Conservation (phyloP, 2,329 filamentous ascomycete genomes). For the Raffaelea arxii region DNA sequence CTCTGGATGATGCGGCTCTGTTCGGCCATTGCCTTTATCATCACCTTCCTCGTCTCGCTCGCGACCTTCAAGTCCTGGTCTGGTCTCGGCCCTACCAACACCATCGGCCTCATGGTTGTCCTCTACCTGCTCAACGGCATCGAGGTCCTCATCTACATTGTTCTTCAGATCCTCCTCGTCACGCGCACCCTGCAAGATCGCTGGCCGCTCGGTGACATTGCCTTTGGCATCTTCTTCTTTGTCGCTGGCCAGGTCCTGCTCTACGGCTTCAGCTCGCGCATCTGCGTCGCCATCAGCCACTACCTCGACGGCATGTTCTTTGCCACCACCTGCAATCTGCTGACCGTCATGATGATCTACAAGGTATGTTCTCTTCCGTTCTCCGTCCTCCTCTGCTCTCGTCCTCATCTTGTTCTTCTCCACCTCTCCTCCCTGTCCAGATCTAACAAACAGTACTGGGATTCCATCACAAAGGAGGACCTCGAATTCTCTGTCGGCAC, state of each 20-base stretch:
- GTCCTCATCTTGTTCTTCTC: background rate
- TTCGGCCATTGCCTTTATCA: conserved; percentile 71
- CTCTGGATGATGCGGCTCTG: conserved; percentile 82
- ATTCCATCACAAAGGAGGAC: conserved; percentile 96
- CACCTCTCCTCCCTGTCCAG: conserved; percentile 2
- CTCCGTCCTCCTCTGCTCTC: background rate
- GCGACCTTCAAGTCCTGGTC: conserved; percentile 91
- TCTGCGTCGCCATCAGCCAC: conserved; percentile 78
- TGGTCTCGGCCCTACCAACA: conserved; percentile 75
- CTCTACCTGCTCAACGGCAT: conserved; percentile 86
- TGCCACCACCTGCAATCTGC: conserved; percentile 82
- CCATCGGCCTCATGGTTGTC: conserved; percentile 81
- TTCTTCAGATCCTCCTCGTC: conserved; percentile 82
- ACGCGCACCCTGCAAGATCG: conserved; percentile 84
- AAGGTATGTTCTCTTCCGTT: conserved; percentile 58
- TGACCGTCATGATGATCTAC: conserved; percentile 99
- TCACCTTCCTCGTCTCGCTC: conserved; percentile 79
- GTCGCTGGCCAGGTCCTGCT: conserved; percentile 85
- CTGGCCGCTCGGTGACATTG: conserved; percentile 89
- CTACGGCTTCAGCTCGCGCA: conserved; percentile 77
- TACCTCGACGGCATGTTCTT: conserved; percentile 94
- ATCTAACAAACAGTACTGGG: conserved; percentile 70
- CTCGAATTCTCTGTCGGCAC: conserved; percentile 96
- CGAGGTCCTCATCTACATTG: conserved; percentile 74
- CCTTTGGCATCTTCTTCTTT: conserved; percentile 86